These are phyloP conservation scores for Neoboletus brunneissimus DNA, from an alignment of 768 basidiomycete species.

Conservation along the genomic window DNA sequence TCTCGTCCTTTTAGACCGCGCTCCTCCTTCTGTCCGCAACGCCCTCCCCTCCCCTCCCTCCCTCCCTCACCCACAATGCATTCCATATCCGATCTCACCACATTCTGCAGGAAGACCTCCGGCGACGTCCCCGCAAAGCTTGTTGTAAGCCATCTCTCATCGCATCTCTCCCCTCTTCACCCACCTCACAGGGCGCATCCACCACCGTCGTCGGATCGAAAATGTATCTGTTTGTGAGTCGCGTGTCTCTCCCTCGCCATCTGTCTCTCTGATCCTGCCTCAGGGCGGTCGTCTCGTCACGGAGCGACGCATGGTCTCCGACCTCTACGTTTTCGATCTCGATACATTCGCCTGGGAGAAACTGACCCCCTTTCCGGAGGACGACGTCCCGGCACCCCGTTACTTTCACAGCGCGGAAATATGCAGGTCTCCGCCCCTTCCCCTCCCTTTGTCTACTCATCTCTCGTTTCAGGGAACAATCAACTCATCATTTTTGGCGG, in stretches of 20 bases:
- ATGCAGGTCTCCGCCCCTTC: slow-evolving; percentile 43
- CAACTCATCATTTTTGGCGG: slow-evolving; percentile 93
- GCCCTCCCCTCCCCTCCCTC: slow-evolving; percentile 3
- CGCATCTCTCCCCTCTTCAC: neutral
- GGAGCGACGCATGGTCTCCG: slow-evolving; percentile 83
- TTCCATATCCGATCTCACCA: slow-evolving; percentile 88
- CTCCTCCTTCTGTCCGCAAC: slow-evolving; percentile 15
- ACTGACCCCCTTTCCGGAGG: slow-evolving; percentile 56
- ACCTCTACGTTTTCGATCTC: slow-evolving; percentile 89
- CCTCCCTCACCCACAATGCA: slow-evolving; percentile 42
- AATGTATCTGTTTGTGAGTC: slow-evolving; percentile 84
- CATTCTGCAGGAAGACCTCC: slow-evolving; percentile 75
- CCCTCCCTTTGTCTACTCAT: slow-evolving; percentile 11
- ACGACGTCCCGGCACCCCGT: slow-evolving; percentile 73
- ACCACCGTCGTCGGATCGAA: slow-evolving; percentile 87
- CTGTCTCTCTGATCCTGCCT: neutral
- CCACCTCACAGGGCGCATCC: slow-evolving; percentile 67
- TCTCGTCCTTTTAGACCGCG: slow-evolving; percentile 22
- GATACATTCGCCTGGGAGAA: slow-evolving; percentile 78
- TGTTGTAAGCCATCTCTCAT: slow-evolving; percentile 55
- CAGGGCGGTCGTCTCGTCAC: slow-evolving; percentile 87
- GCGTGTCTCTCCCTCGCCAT: neutral
- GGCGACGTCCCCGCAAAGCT: slow-evolving; percentile 89
- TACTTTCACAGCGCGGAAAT: slow-evolving; percentile 95
- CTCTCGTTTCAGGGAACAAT: slow-evolving; percentile 60